Base-by-base conservation (phyloP, 768 basidiomycete genomes). In the Naematelia encephala region DNA sequence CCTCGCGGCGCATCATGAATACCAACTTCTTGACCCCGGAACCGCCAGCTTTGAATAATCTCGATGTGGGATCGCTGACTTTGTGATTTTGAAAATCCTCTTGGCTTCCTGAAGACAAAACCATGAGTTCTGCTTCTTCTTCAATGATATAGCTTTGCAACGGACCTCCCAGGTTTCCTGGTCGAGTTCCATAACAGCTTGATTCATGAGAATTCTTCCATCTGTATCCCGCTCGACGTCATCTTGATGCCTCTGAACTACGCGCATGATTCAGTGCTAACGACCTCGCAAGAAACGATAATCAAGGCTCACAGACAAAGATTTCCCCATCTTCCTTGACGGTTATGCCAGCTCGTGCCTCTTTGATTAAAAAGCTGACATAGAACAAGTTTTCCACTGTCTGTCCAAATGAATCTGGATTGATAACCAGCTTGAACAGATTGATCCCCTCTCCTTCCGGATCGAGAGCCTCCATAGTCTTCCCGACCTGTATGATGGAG, bases 361-460 rank as follows among this genome's bases (percentile, higher is more conserved):
- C 89, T 27, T 88, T 83, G 47, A 96, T 88, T 61, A 96, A 82
- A 79, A 99, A 98, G 0, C 90, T 91, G 1, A 94, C 82, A 70
- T 96, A 92, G 75, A 99, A 98, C 22, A 94, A 80, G 74, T 99
- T 99, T 78, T 99, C 96, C 13, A 98, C 91, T 0, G 89, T 90
- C 73, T 99, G 94, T 0, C 87, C 88, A 71, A 90, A 99, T 68
- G 88, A 86, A 26, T 86, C 78, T 12, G 96, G 96, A 72, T 99
- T 94, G 62, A 96, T 81, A 54, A 97, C 82, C 70, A 97, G 88
- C 60, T 82, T 78, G 80, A 97, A 97, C 26, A 96, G 77, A 67
- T 96, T 96, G 52, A 89, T 81, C 5, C 27, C 81, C 79, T 16
- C 54, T 4, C 62, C 58, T 2, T 64, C 77, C 8, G 62, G 67